Conservation (phyloP, 495 filamentous ascomycete genomes). For the Neurospora sp. region DNA sequence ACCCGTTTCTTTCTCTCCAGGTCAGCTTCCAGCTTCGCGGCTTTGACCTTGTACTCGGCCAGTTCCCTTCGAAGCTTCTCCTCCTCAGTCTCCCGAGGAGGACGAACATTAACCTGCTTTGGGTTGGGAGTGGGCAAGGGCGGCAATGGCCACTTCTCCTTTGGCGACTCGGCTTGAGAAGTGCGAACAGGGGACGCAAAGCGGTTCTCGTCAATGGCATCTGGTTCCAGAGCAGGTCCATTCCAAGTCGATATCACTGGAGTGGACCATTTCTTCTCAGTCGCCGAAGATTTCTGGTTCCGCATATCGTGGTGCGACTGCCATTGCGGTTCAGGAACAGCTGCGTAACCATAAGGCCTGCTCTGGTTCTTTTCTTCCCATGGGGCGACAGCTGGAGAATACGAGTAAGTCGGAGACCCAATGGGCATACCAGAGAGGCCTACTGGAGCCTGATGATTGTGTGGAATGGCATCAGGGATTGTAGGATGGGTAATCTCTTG, state of each 20-base stretch:
- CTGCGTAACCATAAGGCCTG: neutral
- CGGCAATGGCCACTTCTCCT: neutral
- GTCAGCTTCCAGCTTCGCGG: neutral
- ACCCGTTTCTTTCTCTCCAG: neutral
- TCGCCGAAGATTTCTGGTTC: fast-evolving
- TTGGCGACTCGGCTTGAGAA: neutral
- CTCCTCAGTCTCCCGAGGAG: neutral
- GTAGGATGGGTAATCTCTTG: too few species aligned
- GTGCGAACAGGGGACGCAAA: fast-evolving
- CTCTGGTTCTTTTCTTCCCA: neutral
- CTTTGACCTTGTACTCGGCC: neutral
- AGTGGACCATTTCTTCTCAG: neutral
- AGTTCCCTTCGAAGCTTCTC: neutral
- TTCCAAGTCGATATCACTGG: neutral
- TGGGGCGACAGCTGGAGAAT: neutral
- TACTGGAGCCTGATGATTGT: too few species aligned
- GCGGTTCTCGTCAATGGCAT: neutral
- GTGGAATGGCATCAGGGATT: too few species aligned
- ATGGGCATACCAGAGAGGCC: too few species aligned
- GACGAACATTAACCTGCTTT: fast-evolving
- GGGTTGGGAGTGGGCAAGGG: neutral
- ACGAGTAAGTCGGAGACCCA: too few species aligned
- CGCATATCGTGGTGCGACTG: neutral
- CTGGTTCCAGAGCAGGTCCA: neutral
- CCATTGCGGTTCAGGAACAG: too few species aligned